These are phyloP conservation scores for Escallonia rubra DNA, from an alignment of 129 eudicot species.

Conservation along the genomic window DNA sequence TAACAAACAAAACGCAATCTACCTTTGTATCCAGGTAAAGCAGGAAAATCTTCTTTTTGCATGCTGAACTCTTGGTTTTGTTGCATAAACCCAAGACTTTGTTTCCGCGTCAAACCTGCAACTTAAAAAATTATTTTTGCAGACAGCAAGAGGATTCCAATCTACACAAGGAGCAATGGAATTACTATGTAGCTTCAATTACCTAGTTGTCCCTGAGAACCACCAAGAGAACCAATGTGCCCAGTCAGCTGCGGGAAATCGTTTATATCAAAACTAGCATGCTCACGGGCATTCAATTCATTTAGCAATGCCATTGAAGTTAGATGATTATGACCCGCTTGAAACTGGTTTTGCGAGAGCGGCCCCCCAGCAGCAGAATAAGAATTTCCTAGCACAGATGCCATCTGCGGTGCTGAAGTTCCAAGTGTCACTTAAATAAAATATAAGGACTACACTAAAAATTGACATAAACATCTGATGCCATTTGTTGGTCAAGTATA, in stretches of 20 bases:
- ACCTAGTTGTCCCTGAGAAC: conserved; percentile 83
- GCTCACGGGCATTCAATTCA: conserved; percentile 62
- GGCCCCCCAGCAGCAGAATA: conserved; percentile 71
- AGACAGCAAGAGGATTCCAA: conserved; percentile 1
- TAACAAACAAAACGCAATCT: conserved; percentile 5
- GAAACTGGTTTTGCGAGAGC: conserved; percentile 69
- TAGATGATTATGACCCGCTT: conserved; percentile 66
- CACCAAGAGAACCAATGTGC: conserved; percentile 67
- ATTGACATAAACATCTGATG: neutral
- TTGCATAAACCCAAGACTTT: conserved; percentile 67
- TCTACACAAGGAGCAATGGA: neutral
- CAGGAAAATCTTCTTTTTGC: conserved; percentile 89
- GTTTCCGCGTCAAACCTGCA: conserved; percentile 63
- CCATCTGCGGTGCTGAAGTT: conserved; percentile 80
- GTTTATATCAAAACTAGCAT: conserved; percentile 61
- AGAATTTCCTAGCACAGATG: conserved; percentile 63
- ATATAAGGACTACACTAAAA: neutral
- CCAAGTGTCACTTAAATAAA: conserved; percentile 26
- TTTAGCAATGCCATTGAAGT: conserved; percentile 57
- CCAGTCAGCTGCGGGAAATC: conserved; percentile 83
- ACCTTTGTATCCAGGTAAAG: conserved; percentile 89
- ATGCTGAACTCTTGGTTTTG: conserved; percentile 92
- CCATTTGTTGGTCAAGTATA: neutral
- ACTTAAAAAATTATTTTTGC: conserved; percentile 1
- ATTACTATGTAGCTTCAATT: conserved; percentile 2